Conservation (phyloP, 1,139 yeast species). For the Debaryomyces psychrophilus region DNA sequence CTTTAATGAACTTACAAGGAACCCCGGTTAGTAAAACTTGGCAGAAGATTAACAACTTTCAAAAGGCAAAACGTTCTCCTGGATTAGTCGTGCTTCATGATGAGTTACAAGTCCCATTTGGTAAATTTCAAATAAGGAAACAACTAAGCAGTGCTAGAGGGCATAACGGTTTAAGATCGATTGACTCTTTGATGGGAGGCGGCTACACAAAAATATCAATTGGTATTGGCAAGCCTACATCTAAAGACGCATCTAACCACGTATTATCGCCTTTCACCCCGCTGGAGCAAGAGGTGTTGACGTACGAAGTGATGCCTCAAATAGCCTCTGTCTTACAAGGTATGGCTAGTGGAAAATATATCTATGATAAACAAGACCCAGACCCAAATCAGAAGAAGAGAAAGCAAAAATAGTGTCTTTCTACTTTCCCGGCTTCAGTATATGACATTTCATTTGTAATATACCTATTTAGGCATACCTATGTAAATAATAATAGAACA, state of each 20-base stretch:
- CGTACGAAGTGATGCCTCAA: slow-evolving; percentile 41
- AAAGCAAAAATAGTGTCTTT: neutral
- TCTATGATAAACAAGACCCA: slow-evolving; percentile 26
- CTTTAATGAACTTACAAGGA: slow-evolving; percentile 73
- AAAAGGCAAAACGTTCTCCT: slow-evolving; percentile 27
- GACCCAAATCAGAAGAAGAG: slow-evolving; percentile 2
- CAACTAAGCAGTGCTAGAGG: slow-evolving; percentile 68
- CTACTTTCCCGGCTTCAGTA: neutral
- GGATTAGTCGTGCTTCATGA: slow-evolving; percentile 69
- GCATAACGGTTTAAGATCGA: slow-evolving; percentile 75
- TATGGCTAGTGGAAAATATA: slow-evolving; percentile 34
- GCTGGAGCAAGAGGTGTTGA: slow-evolving; percentile 37
- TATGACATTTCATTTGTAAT: neutral
- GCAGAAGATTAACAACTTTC: slow-evolving; percentile 32
- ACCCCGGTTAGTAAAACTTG: slow-evolving; percentile 50
- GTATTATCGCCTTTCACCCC: slow-evolving; percentile 56
- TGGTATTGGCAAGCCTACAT: slow-evolving; percentile 66
- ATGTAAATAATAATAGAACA: neutral
- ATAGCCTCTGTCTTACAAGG: slow-evolving; percentile 39
- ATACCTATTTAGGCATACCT: neutral
- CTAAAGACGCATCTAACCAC: slow-evolving; percentile 55
- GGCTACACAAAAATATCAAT: slow-evolving; percentile 61
- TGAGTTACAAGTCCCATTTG: slow-evolving; percentile 67
- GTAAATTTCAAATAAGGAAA: slow-evolving; percentile 60
- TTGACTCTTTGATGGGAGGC: slow-evolving; percentile 44